A percentile compares a stretch with the other conserved stretches of the same genome.
These are phyloP conservation scores for Kwoniella sp. DNA, from an alignment of 768 basidiomycete genomes.

Conservation along the genomic window DNA sequence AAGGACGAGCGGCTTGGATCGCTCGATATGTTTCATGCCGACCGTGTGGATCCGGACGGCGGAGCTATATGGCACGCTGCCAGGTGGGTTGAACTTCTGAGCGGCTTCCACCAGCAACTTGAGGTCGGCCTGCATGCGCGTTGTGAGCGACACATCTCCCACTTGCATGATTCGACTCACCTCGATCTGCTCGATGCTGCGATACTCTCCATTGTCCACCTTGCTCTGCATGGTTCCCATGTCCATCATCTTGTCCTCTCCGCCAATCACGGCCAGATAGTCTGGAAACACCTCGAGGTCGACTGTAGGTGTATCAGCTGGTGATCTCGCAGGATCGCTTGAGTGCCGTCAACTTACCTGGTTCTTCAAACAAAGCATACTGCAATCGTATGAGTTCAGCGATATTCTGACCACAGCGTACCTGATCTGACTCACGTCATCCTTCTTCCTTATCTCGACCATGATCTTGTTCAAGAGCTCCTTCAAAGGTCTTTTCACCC, in stretches of 20 bases:
- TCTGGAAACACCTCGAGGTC: constrained; percentile 36
- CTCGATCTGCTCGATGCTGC: constrained; percentile 40
- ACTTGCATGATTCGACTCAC: constrained; percentile 9
- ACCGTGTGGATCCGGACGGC: constrained; percentile 33
- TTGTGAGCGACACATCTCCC: too few species aligned
- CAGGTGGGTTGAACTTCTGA: constrained; percentile 43
- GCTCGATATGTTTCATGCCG: constrained; percentile 40
- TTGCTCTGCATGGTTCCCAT: constrained; percentile 48
- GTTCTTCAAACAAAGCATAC: constrained; percentile 46
- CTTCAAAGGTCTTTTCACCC: constrained; percentile 39
- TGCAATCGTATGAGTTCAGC: not conserved
- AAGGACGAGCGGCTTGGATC: constrained; percentile 29
- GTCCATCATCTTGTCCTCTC: constrained; percentile 50
- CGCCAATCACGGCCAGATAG: constrained; percentile 49
- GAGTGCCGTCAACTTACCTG: constrained; percentile 10
- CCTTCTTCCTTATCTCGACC: constrained; percentile 39
- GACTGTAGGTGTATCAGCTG: constrained; percentile 18
- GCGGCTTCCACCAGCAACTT: constrained; percentile 37
- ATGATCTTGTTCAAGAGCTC: constrained; percentile 41
- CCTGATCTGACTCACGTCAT: constrained; percentile 27
- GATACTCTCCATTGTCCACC: constrained; percentile 40
- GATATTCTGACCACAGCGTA: not conserved
- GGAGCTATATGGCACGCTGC: constrained; percentile 37
- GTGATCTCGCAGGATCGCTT: too few species aligned
- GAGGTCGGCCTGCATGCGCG: constrained; percentile 32